A percentile compares a stretch with the other conserved stretches of the same genome.
Conservation (phyloP, 768 basidiomycete genomes). For the Rubroboletus satanas region DNA sequence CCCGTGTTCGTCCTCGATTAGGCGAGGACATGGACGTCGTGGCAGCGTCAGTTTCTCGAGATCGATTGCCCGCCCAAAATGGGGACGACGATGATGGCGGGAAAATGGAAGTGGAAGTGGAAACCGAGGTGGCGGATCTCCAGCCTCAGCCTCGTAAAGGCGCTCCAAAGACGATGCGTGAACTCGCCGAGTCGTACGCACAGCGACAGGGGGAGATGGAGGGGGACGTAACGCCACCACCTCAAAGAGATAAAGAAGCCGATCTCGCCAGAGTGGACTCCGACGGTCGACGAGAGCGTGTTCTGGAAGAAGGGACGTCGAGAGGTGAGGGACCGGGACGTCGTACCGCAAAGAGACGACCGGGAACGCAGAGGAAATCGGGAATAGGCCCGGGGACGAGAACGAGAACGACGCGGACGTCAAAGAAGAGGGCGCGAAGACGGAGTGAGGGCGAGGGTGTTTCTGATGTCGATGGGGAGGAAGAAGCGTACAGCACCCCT, state of each 20-base stretch:
- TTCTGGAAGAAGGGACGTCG: constrained; percentile 1
- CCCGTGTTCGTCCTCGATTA: neutral
- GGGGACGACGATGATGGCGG: constrained; percentile 5
- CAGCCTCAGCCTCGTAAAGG: constrained; percentile 11
- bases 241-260: constrained; percentile 5
- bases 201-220: neutral
- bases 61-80: constrained; percentile 2
- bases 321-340: constrained; percentile 9
- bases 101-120: constrained; percentile 15
- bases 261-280: neutral
- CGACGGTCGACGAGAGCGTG: neutral
- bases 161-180: constrained; percentile 58
- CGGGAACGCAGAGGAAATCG: neutral
- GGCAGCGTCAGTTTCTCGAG: constrained; percentile 2
- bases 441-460: constrained; percentile 21
- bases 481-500: constrained; percentile 14
- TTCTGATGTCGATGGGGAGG: constrained; percentile 23
- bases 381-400: neutral
- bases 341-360: constrained; percentile 3
- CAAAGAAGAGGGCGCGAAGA: constrained; percentile 26
- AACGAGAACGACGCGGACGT: constrained; percentile 13
- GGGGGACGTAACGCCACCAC: constrained; percentile 22
- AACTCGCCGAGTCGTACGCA: constrained; percentile 48
- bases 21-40: neutral
- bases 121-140: constrained; percentile 14